Conservation (phyloP, 2,329 filamentous ascomycete species). For the Domatiomyces globalis region DNA sequence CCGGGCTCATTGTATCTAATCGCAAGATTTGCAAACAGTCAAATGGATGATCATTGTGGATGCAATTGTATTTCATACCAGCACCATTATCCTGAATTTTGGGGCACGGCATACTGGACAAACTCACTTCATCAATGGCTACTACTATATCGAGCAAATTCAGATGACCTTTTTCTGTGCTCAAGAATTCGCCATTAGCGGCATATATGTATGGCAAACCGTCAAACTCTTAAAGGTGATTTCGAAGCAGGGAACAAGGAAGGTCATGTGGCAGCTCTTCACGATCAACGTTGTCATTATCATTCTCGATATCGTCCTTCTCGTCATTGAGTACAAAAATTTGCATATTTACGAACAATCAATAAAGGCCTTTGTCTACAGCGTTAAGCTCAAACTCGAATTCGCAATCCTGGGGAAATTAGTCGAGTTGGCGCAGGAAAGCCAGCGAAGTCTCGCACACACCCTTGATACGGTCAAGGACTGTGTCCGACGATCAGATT, state of each 20-base stretch:
- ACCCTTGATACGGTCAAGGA: constrained; percentile 3
- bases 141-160: constrained; percentile 32
- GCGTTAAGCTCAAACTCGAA: constrained; percentile 39
- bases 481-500: neutral
- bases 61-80: constrained; percentile 29
- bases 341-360: constrained; percentile 28
- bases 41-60: constrained; percentile 33
- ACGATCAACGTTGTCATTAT: constrained; percentile 36
- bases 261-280: constrained; percentile 41
- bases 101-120: constrained; percentile 3
- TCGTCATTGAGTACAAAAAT: constrained; percentile 28
- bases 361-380: constrained; percentile 27
- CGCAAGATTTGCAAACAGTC: constrained; percentile 29
- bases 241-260: constrained; percentile 28
- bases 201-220: constrained; percentile 41
- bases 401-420: constrained; percentile 38
- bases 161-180: constrained; percentile 33
- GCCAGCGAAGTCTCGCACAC: constrained; percentile 1
- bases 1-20: constrained; percentile 45
- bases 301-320: constrained; percentile 30
- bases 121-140: constrained; percentile 25
- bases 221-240: constrained; percentile 28
- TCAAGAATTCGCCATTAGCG: constrained; percentile 34
- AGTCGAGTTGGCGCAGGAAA: constrained; percentile 17
- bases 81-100: constrained; percentile 31